These are phyloP conservation scores for Allomyces javanicus DNA, from an alignment of 192 early-diverging fungal species.

Conservation along the genomic window DNA sequence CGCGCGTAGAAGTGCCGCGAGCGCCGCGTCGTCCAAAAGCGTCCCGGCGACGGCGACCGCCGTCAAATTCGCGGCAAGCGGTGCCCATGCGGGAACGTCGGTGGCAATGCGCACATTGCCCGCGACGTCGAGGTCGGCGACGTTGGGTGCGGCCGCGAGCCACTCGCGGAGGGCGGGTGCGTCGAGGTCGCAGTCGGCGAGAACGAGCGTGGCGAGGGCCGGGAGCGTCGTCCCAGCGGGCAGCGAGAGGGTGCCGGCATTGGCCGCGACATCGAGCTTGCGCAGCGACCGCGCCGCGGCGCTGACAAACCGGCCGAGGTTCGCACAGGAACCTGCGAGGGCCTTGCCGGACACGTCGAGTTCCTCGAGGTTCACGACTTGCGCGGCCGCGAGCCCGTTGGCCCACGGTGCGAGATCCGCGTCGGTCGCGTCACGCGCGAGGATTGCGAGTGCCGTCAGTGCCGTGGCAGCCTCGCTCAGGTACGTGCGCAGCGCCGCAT, in stretches of 20 bases:
- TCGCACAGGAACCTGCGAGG: neutral
- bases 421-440: neutral
- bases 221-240: neutral
- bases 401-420: neutral
- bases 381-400: neutral
- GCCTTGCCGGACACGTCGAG: neutral
- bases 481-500: neutral
- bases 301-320: neutral
- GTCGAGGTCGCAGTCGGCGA: neutral
- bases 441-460: neutral
- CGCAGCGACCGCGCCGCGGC: neutral
- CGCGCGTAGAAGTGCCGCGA: neutral
- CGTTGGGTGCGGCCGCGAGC: neutral
- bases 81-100: neutral
- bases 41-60: neutral
- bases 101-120: neutral
- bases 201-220: neutral
- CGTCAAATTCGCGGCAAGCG: neutral
- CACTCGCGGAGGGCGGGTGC: neutral
- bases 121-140: neutral
- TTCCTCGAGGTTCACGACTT: neutral
- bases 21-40: neutral
- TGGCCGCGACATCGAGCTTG: neutral
- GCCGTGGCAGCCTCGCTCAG: neutral
- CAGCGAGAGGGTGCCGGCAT: neutral